Evolutionary conservation across 1,139 yeast species (phyloP).

Genomic region (Saccharomyces hybrid): DNA sequence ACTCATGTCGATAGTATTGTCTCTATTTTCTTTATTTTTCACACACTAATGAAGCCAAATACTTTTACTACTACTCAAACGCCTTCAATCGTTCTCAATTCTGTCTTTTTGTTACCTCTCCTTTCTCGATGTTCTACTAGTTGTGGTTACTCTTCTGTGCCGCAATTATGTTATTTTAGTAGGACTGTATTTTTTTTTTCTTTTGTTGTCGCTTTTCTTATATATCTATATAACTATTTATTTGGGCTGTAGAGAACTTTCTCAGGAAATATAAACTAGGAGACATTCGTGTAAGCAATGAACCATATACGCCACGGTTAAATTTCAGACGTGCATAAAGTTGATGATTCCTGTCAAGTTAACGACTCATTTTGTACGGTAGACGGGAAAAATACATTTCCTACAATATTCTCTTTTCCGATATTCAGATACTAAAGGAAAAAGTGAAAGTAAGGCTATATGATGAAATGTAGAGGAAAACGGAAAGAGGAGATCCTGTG

Average conservation of each 20-base stretch:
- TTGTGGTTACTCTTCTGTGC: background rate
- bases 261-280: background rate
- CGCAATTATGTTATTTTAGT: background rate
- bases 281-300: background rate
- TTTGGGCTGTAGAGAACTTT: background rate
- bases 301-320: constrained; percentile 1
- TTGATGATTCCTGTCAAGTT: background rate
- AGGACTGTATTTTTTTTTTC: background rate
- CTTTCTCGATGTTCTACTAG: background rate
- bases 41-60: background rate
- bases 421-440: background rate
- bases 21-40: background rate
- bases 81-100: background rate
- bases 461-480: background rate
- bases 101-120: background rate
- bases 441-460: background rate
- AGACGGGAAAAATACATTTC: background rate
- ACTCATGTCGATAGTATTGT: background rate
- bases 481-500: background rate
- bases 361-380: background rate
- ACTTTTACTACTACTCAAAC: background rate
- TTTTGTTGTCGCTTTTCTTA: background rate
- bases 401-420: background rate
- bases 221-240: background rate
- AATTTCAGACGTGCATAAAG: background rate